Evolutionary conservation across 768 basidiomycete genomes (phyloP), one percentile per base, ranked within the genome.

Genomic region (Hypsizygus marmoreus): DNA sequence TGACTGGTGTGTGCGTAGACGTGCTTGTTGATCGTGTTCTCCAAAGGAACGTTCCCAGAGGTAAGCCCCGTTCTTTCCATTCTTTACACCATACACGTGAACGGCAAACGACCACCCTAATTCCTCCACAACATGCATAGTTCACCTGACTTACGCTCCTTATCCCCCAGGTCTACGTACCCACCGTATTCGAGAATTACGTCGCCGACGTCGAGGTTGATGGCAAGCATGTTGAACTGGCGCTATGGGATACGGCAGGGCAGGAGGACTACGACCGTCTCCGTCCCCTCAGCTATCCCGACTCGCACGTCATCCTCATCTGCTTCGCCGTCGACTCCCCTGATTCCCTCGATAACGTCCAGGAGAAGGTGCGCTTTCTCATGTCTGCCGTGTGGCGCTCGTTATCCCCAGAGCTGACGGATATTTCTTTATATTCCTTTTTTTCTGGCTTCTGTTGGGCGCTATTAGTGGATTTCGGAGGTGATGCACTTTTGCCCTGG

Each of bases 201-300:
- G 95, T 97, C 45, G 95, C 95, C 57, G 95, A 98, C 68, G 94
- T 98, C 39, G 93, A 97, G 68, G 95, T 98, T 51, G 95, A 98
- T 62, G 91, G 91, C 57, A 98, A 95, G 75, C 91, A 95, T 65
- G 95, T 98, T 59, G 97, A 99, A 72, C 79, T 99, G 60, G 95
- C 97, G 22, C 74, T 99, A 59, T 98, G 97, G 97, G 97, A 98
- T 95, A 98, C 97, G 41, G 95, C 97, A 25, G 97, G 97, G 43
- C 95, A 98, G 69, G 95, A 97, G 72, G 97, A 98, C 69, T 98
- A 98, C 69, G 97, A 98, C 71, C 91, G 95, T 60, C 91, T 99
- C 57, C 83, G 97, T 51, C 97, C 97, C 50, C 82, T 99, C 64
- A 91, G 88, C 60, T 99, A 99, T 73, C 95, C 95, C 45, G 95